Evolutionary conservation across 352 stramenopile species (phyloP), one percentile per base, ranked within the genome.

Genomic region (Globisporangium camurandrum): DNA sequence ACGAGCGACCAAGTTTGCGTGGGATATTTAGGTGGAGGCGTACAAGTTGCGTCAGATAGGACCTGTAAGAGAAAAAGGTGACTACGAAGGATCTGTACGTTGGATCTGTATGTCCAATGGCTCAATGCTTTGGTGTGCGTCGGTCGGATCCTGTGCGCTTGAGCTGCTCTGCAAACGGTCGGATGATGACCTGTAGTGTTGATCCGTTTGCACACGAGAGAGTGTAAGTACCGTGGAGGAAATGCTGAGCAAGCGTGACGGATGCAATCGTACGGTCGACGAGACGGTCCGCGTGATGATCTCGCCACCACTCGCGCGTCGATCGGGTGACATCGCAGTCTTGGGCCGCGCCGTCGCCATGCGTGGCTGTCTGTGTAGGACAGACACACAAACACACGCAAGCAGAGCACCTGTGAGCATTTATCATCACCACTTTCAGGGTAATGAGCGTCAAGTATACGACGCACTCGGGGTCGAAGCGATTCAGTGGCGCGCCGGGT

Each of bases 1-100:
- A 17, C 68, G 75, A n/a, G 63, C 67, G 31, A 55, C 79, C 41
- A 89, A 89, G 60, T 87, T 84, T 40, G 65, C 60, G 3, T 53
- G 86, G 31, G 67, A 82, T 61, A 53, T 61, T 52, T 61, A 61
- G 48, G 30, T 14, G 37, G 17, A 3, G 22, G n/a, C n/a, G n/a
- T n/a, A n/a, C n/a, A n/a, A n/a, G 20, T 52, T 14, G 23, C 30
- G 28, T 22, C n/a, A 26, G 43, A 17, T n/a, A 30, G 22, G n/a
- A n/a, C n/a, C n/a, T n/a, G n/a, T n/a, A n/a, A n/a, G n/a, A n/a
- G n/a, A n/a, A n/a, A n/a, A n/a, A n/a, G n/a, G n/a, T n/a, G n/a
- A n/a, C n/a, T n/a, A n/a, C n/a, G n/a, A n/a, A n/a, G n/a, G 17
- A 5, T 22, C 11, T 26, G 34, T n/a, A n/a, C 12, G 33, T 22